Conservation (phyloP, 208 protist genomes). For the Acanthamoeba divionensis region DNA sequence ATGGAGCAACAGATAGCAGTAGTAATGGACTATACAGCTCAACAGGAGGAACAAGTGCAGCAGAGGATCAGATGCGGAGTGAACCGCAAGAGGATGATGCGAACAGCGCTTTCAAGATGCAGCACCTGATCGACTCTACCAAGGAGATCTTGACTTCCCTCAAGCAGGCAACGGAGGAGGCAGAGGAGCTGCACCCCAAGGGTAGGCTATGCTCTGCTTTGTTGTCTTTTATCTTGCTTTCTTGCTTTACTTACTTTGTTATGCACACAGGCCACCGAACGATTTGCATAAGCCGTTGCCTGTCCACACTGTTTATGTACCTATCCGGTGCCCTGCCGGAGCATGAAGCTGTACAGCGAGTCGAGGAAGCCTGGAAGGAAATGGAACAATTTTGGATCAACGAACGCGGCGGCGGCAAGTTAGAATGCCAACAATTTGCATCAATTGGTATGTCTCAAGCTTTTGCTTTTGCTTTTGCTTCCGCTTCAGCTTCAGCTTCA, state of each 20-base stretch:
- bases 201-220: too few species aligned
- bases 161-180: conserved; percentile 8
- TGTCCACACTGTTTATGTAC: conserved; percentile 5
- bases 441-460: too few species aligned
- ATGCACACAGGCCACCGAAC: conserved; percentile 1
- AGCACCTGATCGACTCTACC: background rate
- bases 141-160: background rate
- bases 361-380: background rate
- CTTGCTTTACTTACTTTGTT: too few species aligned
- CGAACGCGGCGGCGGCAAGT: background rate
- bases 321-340: background rate
- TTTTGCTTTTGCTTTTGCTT: too few species aligned
- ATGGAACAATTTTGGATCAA: conserved; percentile 13
- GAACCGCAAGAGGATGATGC: background rate
- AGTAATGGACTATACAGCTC: too few species aligned
- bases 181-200: background rate
- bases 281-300: background rate
- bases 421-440: background rate
- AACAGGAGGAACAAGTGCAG: background rate
- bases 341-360: background rate
- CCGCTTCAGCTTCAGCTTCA: too few species aligned
- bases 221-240: too few species aligned
- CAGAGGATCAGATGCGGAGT: background rate
- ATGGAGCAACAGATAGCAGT: background rate
- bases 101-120: background rate